Conservation (phyloP, 495 filamentous ascomycete species). For the Podospora australis region DNA sequence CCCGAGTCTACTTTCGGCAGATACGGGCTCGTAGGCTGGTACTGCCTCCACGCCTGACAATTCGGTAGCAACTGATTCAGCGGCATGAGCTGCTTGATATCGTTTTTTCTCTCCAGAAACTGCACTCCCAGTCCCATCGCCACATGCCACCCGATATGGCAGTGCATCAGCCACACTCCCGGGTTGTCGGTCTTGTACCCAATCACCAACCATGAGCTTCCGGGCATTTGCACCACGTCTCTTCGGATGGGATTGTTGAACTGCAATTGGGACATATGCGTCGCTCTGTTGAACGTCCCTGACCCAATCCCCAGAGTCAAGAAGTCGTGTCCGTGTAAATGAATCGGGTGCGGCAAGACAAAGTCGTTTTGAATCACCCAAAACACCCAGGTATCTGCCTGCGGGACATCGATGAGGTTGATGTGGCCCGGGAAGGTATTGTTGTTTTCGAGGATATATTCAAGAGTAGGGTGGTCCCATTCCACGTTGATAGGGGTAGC, state of each 20-base stretch:
- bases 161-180: constrained; percentile 41
- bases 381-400: constrained; percentile 20
- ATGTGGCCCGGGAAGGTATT: constrained; percentile 21
- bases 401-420: constrained; percentile 29
- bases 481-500: constrained; percentile 28
- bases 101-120: constrained; percentile 36
- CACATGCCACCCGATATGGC: constrained; percentile 50
- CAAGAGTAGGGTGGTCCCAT: constrained; percentile 30
- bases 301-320: constrained; percentile 43
- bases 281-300: constrained; percentile 28
- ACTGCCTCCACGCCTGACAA: constrained; percentile 38
- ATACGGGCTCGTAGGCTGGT: constrained; percentile 24
- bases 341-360: constrained; percentile 41
- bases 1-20: constrained; percentile 17
- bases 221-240: constrained; percentile 38
- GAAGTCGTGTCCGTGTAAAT: constrained; percentile 58
- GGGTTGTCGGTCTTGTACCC: constrained; percentile 44
- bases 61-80: constrained; percentile 26
- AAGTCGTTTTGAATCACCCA: constrained; percentile 34
- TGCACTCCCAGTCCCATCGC: constrained; percentile 39
- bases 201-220: constrained; percentile 30
- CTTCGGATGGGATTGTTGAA: constrained; percentile 31
- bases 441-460: constrained; percentile 27
- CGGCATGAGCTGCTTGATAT: constrained; percentile 35
- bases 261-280: constrained; percentile 24